Evolutionary conservation across 1,284 basidiomycete genomes (phyloP).

Genomic region (Cryptococcus neoformans): DNA sequence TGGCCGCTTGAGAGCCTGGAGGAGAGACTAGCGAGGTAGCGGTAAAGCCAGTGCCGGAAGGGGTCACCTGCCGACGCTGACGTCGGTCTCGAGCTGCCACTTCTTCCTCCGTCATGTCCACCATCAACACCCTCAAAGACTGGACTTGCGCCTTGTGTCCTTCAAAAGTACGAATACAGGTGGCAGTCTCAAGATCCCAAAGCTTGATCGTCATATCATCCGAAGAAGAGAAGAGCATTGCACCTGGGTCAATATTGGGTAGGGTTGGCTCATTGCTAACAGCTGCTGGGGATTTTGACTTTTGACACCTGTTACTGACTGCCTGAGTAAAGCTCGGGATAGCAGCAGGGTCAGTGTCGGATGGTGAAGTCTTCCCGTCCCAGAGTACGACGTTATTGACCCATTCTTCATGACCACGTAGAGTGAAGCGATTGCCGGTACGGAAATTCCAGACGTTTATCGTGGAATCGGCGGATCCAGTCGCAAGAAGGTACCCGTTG

Average conservation of each 20-base stretch:
- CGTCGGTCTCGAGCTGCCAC: conserved; percentile 14
- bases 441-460: conserved; percentile 92
- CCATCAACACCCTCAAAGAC: conserved; percentile 73
- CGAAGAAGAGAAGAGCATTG: conserved; percentile 94
- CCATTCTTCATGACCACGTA: conserved; percentile 94
- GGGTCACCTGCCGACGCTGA: conserved; percentile 10
- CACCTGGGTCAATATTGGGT: conserved; percentile 65
- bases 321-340: conserved; percentile 45
- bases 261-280: conserved; percentile 11
- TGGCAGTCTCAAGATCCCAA: conserved; percentile 82
- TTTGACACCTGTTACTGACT: conserved; percentile 8
- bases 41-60: conserved; percentile 3
- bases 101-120: conserved; percentile 52
- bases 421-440: conserved; percentile 85
- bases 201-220: conserved; percentile 92
- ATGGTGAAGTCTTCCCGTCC: conserved; percentile 63
- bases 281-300: conserved; percentile 11
- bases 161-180: conserved; percentile 78
- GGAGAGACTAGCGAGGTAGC: conserved; percentile 11
- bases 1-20: background rate
- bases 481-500: conserved; percentile 87
- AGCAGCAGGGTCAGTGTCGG: conserved; percentile 47
- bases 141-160: conserved; percentile 97
- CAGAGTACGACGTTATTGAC: conserved; percentile 94
- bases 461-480: conserved; percentile 83